Conservation (phyloP, 2,329 filamentous ascomycete species). For the Beauveria bassiana region DNA sequence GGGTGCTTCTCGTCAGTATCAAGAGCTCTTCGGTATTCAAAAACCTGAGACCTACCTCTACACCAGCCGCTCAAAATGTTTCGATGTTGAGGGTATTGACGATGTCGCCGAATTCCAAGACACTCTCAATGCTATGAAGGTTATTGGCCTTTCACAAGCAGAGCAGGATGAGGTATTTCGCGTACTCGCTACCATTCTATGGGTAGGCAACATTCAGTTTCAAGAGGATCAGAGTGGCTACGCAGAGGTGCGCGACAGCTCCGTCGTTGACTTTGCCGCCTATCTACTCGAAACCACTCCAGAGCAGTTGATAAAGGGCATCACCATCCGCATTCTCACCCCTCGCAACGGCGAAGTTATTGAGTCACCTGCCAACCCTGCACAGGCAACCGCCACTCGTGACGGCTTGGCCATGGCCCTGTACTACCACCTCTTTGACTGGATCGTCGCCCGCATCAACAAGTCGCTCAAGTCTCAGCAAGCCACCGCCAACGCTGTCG, state of each 20-base stretch:
- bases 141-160: constrained; percentile 78
- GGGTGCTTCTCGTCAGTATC: constrained; percentile 78
- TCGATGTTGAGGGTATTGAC: constrained; percentile 89
- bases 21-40: constrained; percentile 83
- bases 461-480: constrained; percentile 75
- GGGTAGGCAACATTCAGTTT: constrained; percentile 93
- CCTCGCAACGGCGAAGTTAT: constrained; percentile 59
- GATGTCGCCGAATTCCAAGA: constrained; percentile 84
- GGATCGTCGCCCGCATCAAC: constrained; percentile 93
- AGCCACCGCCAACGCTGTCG: constrained; percentile 73
- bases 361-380: constrained; percentile 72
- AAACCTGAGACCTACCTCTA: constrained; percentile 89
- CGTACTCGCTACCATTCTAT: constrained; percentile 84
- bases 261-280: constrained; percentile 87
- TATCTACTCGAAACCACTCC: constrained; percentile 87
- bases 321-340: constrained; percentile 80
- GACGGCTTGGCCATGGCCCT: constrained; percentile 94
- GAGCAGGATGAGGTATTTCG: constrained; percentile 97
- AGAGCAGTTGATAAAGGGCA: constrained; percentile 71
- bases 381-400: constrained; percentile 78
- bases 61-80: constrained; percentile 88
- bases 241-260: constrained; percentile 78
- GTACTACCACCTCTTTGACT: constrained; percentile 96
- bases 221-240: constrained; percentile 83
- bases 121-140: constrained; percentile 86